Evolutionary conservation across 441 rosid species (phyloP), one percentile per base, ranked within the genome.

Genomic region (Populus hybrid): DNA sequence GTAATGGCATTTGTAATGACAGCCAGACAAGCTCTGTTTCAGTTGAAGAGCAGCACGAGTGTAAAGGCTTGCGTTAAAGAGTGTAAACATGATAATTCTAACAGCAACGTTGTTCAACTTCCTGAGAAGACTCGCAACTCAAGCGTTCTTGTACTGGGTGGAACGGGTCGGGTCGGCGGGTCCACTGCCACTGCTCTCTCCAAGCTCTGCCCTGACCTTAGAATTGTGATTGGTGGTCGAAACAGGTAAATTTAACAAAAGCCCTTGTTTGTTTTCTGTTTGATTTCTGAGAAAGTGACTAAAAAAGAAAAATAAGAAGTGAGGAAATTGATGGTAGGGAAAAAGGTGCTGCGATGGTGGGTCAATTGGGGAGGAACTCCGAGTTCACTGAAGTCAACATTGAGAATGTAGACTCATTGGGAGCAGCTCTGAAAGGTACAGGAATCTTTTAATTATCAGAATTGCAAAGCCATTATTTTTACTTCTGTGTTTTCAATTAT

Each of bases 81-180:
- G 72, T 30, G 46, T 50, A 66, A 67, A 1, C 53, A 65, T 66
- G 75, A 80, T 1, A 61, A 19, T 36, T 14, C 38, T n/a, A 46
- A 46, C 5, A 14, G 57, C 57, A 76, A 70, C 36, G 80, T 77
- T 34, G 85, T 83, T 72, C 79, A 78, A 30, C 78, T 88, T 30
- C 84, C 84, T 9, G 88, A 82, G 59, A 89, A 81, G 83, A 84
- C 87, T 5, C 79, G 83, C 19, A 83, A 86, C 7, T 89, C 93
- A 2, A 87, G 88, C 75, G 94, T 95, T n/a, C 85, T 95, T 78
- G 91, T 95, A 19, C 77, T 95, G 57, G 98, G 98, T 32, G 99
- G 99, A 46, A 92, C 98, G 65, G 99, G 97, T 81, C 94, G 97
- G 71, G 98, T 95, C 24, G 99, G 99, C 9, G 99, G 98, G 30